Conservation (phyloP, 164 flowering plant species). For the Magnolia kwangsiensis region DNA sequence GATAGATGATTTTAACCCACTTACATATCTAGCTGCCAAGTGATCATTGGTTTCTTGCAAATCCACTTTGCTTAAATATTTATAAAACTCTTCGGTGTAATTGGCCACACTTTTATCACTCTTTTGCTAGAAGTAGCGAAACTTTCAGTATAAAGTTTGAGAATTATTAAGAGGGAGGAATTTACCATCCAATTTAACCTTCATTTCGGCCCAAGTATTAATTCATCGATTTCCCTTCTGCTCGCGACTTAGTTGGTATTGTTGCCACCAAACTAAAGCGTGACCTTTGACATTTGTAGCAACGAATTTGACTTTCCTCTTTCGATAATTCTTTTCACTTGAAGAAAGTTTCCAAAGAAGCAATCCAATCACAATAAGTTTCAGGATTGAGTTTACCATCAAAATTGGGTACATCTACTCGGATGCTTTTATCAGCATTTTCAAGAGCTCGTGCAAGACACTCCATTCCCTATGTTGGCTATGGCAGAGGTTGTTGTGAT, state of each 20-base stretch:
- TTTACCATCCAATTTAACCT: slow-evolving; percentile 7
- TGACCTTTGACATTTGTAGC: slow-evolving; percentile 9
- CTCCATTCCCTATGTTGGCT: background rate
- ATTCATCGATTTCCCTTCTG: background rate
- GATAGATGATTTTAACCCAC: background rate
- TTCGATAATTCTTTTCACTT: slow-evolving; percentile 6
- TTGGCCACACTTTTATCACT: slow-evolving; percentile 2
- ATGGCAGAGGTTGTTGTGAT: background rate
- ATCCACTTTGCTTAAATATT: background rate
- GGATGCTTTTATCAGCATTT: background rate
- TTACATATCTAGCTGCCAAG: slow-evolving; percentile 7
- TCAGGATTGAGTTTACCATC: background rate
- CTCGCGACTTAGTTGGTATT: background rate
- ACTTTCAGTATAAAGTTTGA: background rate
- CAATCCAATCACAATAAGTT: too few species aligned
- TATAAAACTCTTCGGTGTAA: background rate
- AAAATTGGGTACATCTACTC: background rate
- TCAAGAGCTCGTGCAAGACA: background rate
- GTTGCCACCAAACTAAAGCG: slow-evolving; percentile 11
- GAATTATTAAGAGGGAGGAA: slow-evolving; percentile 3
- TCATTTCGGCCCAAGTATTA: slow-evolving; percentile 1
- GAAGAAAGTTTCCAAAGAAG: slow-evolving; percentile 2
- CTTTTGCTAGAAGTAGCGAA: background rate
- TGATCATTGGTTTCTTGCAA: slow-evolving; percentile 9
- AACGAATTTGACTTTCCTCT: slow-evolving; percentile 2